phyloP scores from a whole-genome alignment of 129 eudicot genomes.

The Ambrosia artemisiifolia region DNA sequence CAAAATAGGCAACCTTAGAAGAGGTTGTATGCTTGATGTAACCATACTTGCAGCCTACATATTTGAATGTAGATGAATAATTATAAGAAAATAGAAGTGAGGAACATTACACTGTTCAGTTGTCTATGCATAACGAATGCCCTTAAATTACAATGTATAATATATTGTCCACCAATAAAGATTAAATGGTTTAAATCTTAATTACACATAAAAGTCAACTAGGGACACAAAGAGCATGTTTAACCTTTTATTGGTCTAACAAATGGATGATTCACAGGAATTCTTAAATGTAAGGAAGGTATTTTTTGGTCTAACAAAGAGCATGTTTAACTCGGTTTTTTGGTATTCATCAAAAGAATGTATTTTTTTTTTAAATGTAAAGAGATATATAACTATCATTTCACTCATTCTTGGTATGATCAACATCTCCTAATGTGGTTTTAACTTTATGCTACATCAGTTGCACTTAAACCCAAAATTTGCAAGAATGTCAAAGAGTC shows the following conservation, averaged over 20 bases:
- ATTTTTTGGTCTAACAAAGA: too few species aligned
- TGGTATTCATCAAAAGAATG: too few species aligned
- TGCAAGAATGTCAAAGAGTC: too few species aligned
- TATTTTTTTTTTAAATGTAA: too few species aligned
- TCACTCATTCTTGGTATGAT: too few species aligned
- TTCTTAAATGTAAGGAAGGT: too few species aligned
- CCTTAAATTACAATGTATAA: not conserved
- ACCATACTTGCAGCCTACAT: slow-evolving; percentile 69
- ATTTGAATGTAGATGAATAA: not conserved
- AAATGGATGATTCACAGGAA: not conserved
- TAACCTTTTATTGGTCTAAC: not conserved
- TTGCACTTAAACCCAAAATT: too few species aligned
- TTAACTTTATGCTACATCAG: too few species aligned
- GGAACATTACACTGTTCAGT: not conserved
- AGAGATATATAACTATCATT: too few species aligned
- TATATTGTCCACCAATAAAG: not conserved
- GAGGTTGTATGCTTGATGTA: slow-evolving; percentile 68
- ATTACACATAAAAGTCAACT: not conserved
- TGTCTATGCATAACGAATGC: not conserved
- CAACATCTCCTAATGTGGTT: too few species aligned
- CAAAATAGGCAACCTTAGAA: slow-evolving; percentile 45
- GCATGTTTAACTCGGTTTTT: too few species aligned
- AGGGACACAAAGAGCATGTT: not conserved
- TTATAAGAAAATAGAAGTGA: not conserved
- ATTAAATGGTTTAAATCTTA: too few species aligned